Conservation (phyloP, 1,139 yeast genomes). For the Suhomyces taliae region DNA sequence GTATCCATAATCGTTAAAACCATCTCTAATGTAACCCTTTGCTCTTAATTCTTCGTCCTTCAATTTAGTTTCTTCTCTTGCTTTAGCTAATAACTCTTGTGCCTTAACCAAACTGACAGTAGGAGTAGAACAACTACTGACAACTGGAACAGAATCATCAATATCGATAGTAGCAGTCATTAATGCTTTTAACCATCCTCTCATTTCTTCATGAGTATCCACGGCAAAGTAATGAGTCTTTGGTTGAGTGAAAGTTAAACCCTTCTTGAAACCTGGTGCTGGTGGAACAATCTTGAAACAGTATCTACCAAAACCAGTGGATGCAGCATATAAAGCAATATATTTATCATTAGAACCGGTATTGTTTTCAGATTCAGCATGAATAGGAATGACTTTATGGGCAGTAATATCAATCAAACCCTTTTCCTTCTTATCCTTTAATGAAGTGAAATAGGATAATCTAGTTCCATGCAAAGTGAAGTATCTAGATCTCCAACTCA, state of each 20-base stretch:
- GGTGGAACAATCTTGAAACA: slow-evolving; percentile 96
- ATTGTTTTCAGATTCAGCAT: slow-evolving; percentile 51
- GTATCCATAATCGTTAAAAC: slow-evolving; percentile 22
- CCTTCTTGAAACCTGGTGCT: slow-evolving; percentile 94
- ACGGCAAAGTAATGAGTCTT: slow-evolving; percentile 95
- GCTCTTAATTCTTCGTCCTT: slow-evolving; percentile 57
- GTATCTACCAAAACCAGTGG: slow-evolving; percentile 88
- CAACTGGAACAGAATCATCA: slow-evolving; percentile 89
- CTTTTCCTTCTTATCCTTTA: slow-evolving; percentile 78
- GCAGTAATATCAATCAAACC: slow-evolving; percentile 96
- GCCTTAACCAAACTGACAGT: slow-evolving; percentile 87
- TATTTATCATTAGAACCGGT: slow-evolving; percentile 72
- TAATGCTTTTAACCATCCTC: slow-evolving; percentile 92
- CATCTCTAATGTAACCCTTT: slow-evolving; percentile 37
- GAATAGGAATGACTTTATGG: slow-evolving; percentile 74
- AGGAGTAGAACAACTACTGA: slow-evolving; percentile 93
- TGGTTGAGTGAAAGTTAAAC: slow-evolving; percentile 94
- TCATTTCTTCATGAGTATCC: slow-evolving; percentile 86
- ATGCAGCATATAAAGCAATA: slow-evolving; percentile 85
- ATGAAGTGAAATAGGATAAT: slow-evolving; percentile 79
- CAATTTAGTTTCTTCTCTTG: slow-evolving; percentile 67
- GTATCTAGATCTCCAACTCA: slow-evolving; percentile 91
- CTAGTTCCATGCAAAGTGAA: slow-evolving; percentile 92
- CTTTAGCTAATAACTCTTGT: slow-evolving; percentile 79
- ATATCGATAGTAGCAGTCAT: slow-evolving; percentile 96